Base-by-base conservation (phyloP, 768 basidiomycete genomes). In the Lactarius vividus region DNA sequence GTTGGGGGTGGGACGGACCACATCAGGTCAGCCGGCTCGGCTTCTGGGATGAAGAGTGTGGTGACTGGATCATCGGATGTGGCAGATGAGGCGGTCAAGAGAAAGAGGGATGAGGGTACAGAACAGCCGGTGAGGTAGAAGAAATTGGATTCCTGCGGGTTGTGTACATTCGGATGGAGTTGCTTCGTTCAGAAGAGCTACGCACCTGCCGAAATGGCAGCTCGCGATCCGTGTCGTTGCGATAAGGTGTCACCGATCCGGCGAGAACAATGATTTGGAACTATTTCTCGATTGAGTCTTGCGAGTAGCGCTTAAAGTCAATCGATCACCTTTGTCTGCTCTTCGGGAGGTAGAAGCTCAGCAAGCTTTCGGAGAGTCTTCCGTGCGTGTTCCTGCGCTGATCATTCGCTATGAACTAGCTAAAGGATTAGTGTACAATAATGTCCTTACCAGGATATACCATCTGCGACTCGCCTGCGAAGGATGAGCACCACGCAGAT, bases 1-100 rank as follows among this genome's bases (percentile, higher is more conserved):
- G 90, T 85, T 0, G 88, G 88, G 0, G 94, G 94, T 16, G 93
- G 86, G 3, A 91, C 86, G 9, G 88, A 89, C 96, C 96, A 98
- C 87, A 97, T 86, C 60, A 93, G 76, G 72, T 92, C 89, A 0
- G 79, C 85, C 4, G 86, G 79, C 60, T 88, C 85, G 23, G 85
- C 84, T 62, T 89, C 82, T 1, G 94, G 93, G 63, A 97, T 88
- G 76, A 91, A 94, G 39, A 98, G 80, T 7, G 86, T 83, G 8
- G 79, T 81, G 8, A 83, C 79, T 0, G 73, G 74, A 9, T 73
- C 26, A 5, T 52, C 72, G 3, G 76, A 77, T 3, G 80, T 78
- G 16, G 82, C 81, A 49, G 81, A 78, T 65, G 85, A 79, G 74
- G 82, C 88, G 1, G 81, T 76, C 10, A 90, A 77, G 23, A 94